Evolutionary conservation across 2,329 filamentous ascomycete species (phyloP).

Genomic region (Cladosporium sp.): DNA sequence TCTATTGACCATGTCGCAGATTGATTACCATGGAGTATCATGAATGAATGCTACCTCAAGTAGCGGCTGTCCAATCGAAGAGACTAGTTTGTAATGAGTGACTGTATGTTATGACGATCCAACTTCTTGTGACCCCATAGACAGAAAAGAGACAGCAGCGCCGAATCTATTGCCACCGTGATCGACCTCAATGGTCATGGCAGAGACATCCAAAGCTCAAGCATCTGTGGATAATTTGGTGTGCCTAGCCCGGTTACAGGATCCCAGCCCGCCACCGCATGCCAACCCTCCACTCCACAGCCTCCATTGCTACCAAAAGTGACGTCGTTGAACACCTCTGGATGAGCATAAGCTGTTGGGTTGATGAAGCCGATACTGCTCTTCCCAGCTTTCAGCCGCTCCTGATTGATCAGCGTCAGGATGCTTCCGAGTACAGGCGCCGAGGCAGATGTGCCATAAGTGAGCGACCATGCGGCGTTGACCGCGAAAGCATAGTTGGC

Average conservation of each 20-base stretch:
- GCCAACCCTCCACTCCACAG: constrained; percentile 39
- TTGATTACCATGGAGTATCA: not conserved
- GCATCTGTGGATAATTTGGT: constrained; percentile 35
- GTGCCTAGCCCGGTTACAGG: constrained; percentile 34
- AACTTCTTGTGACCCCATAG: not conserved
- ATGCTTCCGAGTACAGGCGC: constrained; percentile 52
- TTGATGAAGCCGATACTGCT: constrained; percentile 45
- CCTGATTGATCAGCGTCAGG: constrained; percentile 50
- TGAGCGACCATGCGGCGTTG: constrained; percentile 44
- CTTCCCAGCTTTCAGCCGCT: constrained; percentile 40
- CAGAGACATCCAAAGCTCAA: constrained; percentile 31
- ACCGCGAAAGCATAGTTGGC: constrained; percentile 43
- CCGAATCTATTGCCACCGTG: not conserved
- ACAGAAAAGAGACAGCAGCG: not conserved
- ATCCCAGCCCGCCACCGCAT: constrained; percentile 36
- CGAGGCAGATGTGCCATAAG: constrained; percentile 55
- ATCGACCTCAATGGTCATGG: constrained; percentile 18
- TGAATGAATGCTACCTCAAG: not conserved
- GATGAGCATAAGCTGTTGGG: constrained; percentile 48
- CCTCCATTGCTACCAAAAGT: constrained; percentile 42
- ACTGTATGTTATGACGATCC: not conserved
- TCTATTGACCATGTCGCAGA: not conserved
- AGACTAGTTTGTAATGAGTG: not conserved
- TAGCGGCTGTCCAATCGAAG: not conserved
- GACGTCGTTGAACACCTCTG: constrained; percentile 42